Evolutionary conservation across 441 rosid species (phyloP), one percentile per base, ranked within the genome.

Genomic region (Dalechampia spathulata): DNA sequence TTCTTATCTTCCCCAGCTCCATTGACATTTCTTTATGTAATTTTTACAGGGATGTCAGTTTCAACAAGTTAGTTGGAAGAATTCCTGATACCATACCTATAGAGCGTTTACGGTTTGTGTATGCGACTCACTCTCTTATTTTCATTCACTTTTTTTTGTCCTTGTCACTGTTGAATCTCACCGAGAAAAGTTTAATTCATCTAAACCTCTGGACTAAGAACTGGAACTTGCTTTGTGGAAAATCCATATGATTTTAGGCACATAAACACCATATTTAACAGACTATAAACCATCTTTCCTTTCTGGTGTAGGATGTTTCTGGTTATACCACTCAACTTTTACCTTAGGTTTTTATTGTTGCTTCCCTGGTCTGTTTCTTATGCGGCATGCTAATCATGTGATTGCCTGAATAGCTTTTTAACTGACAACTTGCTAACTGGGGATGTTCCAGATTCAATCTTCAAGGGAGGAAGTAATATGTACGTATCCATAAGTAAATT

Each of bases 1-100:
- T n/a, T 2, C 15, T 3, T 0, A 15, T 38, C 17, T 38, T n/a
- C n/a, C n/a, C n/a, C n/a, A 28, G 5, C 34, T 28, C 34, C 25
- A 27, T 20, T 64, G 46, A 53, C 55, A 39, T 37, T 13, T 58
- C 28, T 13, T 65, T 23, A 44, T 48, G 26, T 58, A 28, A 44
- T 43, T 39, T 51, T 63, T 72, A 62, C 66, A 90, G 97, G 83
- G 97, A 87, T 78, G 72, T 87, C 70, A 87, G 96, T 77, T 87
- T 81, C 73, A 90, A 90, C 72, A 78, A 75, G 69, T 58, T 90
- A 44, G 64, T 63, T 50, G 91, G 97, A 48, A 63, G 49, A 57
- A 57, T 90, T 63, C 91, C 94, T 1, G 43, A 68, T 34, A 69
- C 60, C 54, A 65, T 72, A 15, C 49, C 44, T 16, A 71, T 78